Percentiles rank a stretch among this genome's conserved stretches.
Conservation (phyloP, 768 basidiomycete species). For the Cystoderma amianthinum region DNA sequence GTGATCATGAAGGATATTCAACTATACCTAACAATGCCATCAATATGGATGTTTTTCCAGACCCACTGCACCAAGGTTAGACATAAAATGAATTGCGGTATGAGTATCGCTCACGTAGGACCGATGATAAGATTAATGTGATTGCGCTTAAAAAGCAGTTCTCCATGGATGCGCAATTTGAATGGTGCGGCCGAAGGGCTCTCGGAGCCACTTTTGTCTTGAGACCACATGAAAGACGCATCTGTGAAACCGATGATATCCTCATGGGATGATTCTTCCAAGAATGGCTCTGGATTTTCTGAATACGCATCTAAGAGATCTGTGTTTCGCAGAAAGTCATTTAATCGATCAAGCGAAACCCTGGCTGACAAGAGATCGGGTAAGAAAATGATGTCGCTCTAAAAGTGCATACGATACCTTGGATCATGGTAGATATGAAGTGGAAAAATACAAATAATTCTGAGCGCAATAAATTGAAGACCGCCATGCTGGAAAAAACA, state of each 20-base stretch:
- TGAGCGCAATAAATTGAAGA: constrained; percentile 55
- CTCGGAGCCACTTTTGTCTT: constrained; percentile 19
- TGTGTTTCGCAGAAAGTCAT: constrained; percentile 36
- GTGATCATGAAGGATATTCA: too few relatives aligned
- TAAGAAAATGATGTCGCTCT: too few relatives aligned
- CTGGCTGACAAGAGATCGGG: too few relatives aligned
- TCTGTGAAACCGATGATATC: constrained; percentile 43
- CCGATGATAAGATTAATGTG: constrained; percentile 51
- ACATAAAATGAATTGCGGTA: too few relatives aligned
- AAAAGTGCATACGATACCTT: too few relatives aligned
- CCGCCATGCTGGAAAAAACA: constrained; percentile 47
- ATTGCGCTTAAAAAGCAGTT: constrained; percentile 46
- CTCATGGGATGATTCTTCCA: background rate
- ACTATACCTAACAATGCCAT: constrained; percentile 46
- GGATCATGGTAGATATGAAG: background rate
- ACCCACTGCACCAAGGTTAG: constrained; percentile 25
- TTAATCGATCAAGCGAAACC: constrained; percentile 56
- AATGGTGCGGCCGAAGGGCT: constrained; percentile 49
- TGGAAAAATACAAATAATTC: constrained; percentile 30
- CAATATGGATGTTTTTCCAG: constrained; percentile 47
- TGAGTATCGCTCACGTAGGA: constrained; percentile 31
- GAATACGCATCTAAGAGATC: constrained; percentile 39
- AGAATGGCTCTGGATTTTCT: constrained; percentile 1
- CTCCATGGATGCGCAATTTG: constrained; percentile 43
- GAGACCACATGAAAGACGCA: constrained; percentile 52